A percentile compares a stretch with the other conserved stretches of the same genome.
These are phyloP conservation scores for Galerina sulciceps DNA, from an alignment of 768 basidiomycete species.

Conservation along the genomic window DNA sequence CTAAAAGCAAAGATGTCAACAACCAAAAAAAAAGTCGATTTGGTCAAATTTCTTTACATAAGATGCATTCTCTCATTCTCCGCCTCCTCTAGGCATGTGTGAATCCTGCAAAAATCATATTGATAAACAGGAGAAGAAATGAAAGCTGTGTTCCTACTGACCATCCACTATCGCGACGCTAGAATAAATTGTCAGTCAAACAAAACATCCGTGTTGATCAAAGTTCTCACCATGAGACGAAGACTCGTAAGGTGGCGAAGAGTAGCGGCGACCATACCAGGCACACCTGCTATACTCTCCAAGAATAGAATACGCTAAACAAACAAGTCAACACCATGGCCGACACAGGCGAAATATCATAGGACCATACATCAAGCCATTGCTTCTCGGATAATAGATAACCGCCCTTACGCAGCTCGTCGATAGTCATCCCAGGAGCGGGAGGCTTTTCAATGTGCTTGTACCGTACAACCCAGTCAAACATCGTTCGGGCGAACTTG, in stretches of 20 bases:
- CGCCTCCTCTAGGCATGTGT: conserved; percentile 90
- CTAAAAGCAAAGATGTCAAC: conserved; percentile 38
- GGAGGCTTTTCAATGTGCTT: conserved; percentile 72
- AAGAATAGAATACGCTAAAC: conserved; percentile 60
- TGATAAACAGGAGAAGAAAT: conserved; percentile 40
- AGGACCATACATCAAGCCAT: conserved; percentile 70
- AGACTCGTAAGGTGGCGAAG: conserved; percentile 88
- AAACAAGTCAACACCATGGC: background rate
- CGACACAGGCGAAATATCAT: background rate
- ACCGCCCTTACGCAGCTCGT: conserved; percentile 75
- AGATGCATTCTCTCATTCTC: conserved; percentile 98
- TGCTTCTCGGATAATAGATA: conserved; percentile 73
- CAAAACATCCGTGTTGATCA: background rate
- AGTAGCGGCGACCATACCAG: conserved; percentile 93
- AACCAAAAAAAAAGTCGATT: background rate
- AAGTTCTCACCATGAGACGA: conserved; percentile 73
- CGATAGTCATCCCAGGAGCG: conserved; percentile 64
- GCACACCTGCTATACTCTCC: conserved; percentile 92
- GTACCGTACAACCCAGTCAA: conserved; percentile 88
- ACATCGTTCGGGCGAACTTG: conserved; percentile 60
- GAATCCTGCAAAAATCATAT: conserved; percentile 74
- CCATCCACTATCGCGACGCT: conserved; percentile 61
- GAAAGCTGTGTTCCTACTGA: conserved; percentile 21
- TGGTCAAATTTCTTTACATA: conserved; percentile 52
- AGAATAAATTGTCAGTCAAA: conserved; percentile 1